Conservation (phyloP, 768 basidiomycete genomes). For the Mycena sanguinolenta region DNA sequence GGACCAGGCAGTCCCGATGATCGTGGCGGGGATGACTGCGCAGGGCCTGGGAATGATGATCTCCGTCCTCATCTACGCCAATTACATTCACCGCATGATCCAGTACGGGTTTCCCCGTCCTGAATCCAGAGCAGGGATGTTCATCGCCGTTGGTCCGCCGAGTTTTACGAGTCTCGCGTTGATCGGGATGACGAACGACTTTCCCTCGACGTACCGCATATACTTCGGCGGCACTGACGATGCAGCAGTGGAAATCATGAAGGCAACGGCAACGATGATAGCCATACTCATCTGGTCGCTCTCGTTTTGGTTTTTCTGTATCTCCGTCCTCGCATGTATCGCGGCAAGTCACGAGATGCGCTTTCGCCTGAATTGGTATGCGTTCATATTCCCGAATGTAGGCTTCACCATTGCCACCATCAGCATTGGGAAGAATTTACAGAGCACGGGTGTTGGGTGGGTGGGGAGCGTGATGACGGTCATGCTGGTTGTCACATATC, state of each 20-base stretch:
- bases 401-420: constrained; percentile 12
- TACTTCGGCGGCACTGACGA: background rate
- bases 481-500: constrained; percentile 4
- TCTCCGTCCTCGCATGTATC: constrained; percentile 7
- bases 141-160: constrained; percentile 19
- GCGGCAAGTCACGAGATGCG: background rate
- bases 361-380: constrained; percentile 15
- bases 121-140: constrained; percentile 6
- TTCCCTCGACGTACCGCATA: background rate
- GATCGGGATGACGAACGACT: constrained; percentile 9
- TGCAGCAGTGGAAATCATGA: background rate
- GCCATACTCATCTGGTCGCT: constrained; percentile 14
- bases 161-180: constrained; percentile 15
- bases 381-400: constrained; percentile 21
- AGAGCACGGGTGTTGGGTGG: background rate
- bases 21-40: constrained; percentile 2
- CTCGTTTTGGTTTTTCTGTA: constrained; percentile 11
- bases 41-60: constrained; percentile 18
- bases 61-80: constrained; percentile 12
- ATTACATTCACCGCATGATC: constrained; percentile 15
- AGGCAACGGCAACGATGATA: background rate
- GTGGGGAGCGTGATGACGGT: constrained; percentile 10
- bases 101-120: constrained; percentile 9
- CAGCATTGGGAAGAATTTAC: constrained; percentile 10
- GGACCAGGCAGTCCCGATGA: constrained; percentile 12